Base-by-base conservation (phyloP, 2,329 filamentous ascomycete species). In the Penicillium brasilianum region DNA sequence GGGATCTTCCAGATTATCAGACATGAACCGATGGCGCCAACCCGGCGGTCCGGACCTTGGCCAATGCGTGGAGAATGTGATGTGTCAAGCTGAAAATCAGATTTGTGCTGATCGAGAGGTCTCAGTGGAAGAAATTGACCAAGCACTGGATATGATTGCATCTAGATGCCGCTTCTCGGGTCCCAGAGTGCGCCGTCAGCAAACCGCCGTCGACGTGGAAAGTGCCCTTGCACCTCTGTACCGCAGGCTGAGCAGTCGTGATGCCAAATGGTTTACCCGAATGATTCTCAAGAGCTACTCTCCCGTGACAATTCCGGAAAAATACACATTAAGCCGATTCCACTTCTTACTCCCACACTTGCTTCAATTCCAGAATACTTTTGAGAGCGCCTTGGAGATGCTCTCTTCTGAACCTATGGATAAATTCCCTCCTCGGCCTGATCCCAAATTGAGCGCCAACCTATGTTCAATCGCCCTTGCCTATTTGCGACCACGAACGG, bases 211-310 rank as follows among this genome's bases (percentile, higher is more conserved):
- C 2, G 73, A 79, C 68, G 69, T 84, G 70, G 75, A 81, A 22
- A 76, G 78, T 4, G 73, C 82, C 3, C 74, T 94, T 1, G 80
- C 81, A 20, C 72, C 74, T 0, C 71, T 93, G 0, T 90, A 90
- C 69, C 79, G 77, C 32, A 84, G 85, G 8, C 72, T 92, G 10
- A 81, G 81, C 49, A 85, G 91, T 3, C 81, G 82, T 46, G 91
- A 96, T 71, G 90, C 88, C 4, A 97, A 97, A 77, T 97, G 93
- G 93, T 82, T 97, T 11, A 91, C 91, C 0, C 85, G 93, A 3
- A 80, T 97, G 32, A 82, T 97, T 6, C 80, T 96, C 30, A 95
- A 96, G 71, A 85, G 88, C 64, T 91, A 89, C 61, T 82, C 84
- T n/a, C 89, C 90, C 0, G 81, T 93, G 0, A 73, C 84, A 1